Evolutionary conservation across 2,329 filamentous ascomycete species (phyloP).

Genomic region (Colletotrichum cordylinicola): DNA sequence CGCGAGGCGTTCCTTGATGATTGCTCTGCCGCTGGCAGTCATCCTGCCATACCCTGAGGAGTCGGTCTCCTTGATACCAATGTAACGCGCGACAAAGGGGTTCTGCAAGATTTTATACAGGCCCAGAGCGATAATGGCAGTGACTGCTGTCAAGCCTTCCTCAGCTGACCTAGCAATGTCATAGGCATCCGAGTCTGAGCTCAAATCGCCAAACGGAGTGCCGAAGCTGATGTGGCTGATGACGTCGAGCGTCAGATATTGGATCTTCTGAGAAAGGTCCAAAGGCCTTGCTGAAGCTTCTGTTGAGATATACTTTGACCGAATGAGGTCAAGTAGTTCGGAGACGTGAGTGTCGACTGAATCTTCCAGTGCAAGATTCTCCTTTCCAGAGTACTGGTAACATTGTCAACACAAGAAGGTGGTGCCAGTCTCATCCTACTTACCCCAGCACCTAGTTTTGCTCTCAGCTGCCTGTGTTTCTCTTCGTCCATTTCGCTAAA

Average conservation of each 20-base stretch:
- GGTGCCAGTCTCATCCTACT: background rate
- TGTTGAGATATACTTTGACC: slow-evolving; percentile 46
- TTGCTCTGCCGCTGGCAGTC: slow-evolving; percentile 25
- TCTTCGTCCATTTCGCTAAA: slow-evolving; percentile 39
- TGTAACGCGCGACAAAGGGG: slow-evolving; percentile 1
- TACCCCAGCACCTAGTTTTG: slow-evolving; percentile 46
- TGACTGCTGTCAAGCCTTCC: slow-evolving; percentile 27
- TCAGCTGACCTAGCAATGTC: slow-evolving; percentile 51
- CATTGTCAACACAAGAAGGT: background rate
- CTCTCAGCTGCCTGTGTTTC: slow-evolving; percentile 40
- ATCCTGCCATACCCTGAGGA: slow-evolving; percentile 16
- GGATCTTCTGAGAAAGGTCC: slow-evolving; percentile 52
- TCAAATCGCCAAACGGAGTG: slow-evolving; percentile 51
- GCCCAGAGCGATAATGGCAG: slow-evolving; percentile 8
- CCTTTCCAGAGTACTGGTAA: slow-evolving; percentile 50
- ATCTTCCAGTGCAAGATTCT: slow-evolving; percentile 46
- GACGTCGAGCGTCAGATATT: slow-evolving; percentile 60
- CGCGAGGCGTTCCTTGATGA: background rate
- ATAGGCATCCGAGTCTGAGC: slow-evolving; percentile 49
- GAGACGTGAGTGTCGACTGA: slow-evolving; percentile 49
- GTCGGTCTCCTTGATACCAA: slow-evolving; percentile 22
- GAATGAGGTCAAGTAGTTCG: slow-evolving; percentile 50
- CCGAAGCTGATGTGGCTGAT: slow-evolving; percentile 59
- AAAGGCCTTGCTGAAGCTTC: slow-evolving; percentile 35
- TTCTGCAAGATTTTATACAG: slow-evolving; percentile 12